A percentile compares a stretch with the other conserved stretches of the same genome.
Evolutionary conservation across 192 early-diverging fungal species (phyloP).

Genomic region (Podila epicladia): DNA sequence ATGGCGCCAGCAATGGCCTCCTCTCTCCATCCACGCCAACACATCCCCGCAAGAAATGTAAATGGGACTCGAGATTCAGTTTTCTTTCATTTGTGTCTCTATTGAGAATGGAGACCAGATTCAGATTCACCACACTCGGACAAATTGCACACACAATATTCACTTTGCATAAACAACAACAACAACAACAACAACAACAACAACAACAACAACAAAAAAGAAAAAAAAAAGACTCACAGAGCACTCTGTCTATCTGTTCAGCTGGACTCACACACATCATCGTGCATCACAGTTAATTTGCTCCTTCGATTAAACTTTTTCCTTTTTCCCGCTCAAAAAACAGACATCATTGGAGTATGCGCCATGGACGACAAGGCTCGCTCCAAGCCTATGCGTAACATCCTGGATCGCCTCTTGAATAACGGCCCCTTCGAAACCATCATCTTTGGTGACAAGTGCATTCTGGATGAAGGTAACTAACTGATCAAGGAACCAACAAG

Average conservation of each 20-base stretch:
- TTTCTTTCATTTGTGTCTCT: background rate
- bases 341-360: conserved; percentile 84
- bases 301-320: background rate
- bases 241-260: background rate
- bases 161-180: background rate
- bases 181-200: background rate
- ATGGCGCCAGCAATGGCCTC: background rate
- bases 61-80: background rate
- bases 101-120: background rate
- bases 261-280: background rate
- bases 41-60: conserved; percentile 25
- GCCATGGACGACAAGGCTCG: conserved; percentile 95
- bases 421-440: conserved; percentile 81
- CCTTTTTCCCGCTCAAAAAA: background rate
- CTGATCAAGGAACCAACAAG: background rate
- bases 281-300: background rate
- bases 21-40: conserved; percentile 8
- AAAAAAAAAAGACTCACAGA: background rate
- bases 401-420: conserved; percentile 76
- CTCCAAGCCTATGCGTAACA: conserved; percentile 96
- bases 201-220: background rate
- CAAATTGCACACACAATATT: background rate
- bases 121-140: background rate
- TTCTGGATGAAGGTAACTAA: conserved; percentile 86
- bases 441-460: conserved; percentile 97